Conservation (phyloP, 2,329 filamentous ascomycete genomes). For the Zarea fungicola region DNA sequence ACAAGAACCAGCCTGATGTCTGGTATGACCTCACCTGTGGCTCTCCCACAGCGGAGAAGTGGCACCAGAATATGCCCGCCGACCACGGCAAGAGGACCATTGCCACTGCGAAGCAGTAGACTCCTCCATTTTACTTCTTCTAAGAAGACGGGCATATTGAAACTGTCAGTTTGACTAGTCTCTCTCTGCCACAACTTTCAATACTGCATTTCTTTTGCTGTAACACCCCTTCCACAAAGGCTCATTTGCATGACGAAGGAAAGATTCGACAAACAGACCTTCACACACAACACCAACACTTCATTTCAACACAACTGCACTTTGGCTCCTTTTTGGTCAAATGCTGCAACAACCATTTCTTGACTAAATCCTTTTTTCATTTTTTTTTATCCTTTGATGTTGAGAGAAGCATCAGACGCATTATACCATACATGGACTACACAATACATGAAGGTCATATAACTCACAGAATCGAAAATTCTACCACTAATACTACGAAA, state of each 20-base stretch:
- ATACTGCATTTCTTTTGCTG: not conserved
- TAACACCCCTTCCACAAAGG: no score
- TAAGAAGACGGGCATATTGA: not conserved
- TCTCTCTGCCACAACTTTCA: not conserved
- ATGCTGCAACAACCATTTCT: not conserved
- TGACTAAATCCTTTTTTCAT: not conserved
- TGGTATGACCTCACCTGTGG: conserved; percentile 35
- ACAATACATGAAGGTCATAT: not conserved
- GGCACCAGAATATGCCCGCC: conserved; percentile 14
- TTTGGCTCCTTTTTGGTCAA: not conserved
- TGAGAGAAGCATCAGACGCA: not conserved
- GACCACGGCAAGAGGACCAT: conserved; percentile 4
- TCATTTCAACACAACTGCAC: not conserved
- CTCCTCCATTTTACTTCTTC: not conserved
- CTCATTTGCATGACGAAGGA: not conserved
- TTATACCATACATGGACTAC: not conserved
- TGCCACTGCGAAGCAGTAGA: not conserved
- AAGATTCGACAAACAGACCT: not conserved
- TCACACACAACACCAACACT: not conserved
- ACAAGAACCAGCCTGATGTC: conserved; percentile 23
- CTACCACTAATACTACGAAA: no score
- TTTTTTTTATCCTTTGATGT: not conserved
- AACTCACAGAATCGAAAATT: no score
- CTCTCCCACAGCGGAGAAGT: conserved; percentile 24
- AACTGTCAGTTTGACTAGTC: not conserved